Base-by-base conservation (phyloP, 1,284 basidiomycete species). In the Trametes versicolor region DNA sequence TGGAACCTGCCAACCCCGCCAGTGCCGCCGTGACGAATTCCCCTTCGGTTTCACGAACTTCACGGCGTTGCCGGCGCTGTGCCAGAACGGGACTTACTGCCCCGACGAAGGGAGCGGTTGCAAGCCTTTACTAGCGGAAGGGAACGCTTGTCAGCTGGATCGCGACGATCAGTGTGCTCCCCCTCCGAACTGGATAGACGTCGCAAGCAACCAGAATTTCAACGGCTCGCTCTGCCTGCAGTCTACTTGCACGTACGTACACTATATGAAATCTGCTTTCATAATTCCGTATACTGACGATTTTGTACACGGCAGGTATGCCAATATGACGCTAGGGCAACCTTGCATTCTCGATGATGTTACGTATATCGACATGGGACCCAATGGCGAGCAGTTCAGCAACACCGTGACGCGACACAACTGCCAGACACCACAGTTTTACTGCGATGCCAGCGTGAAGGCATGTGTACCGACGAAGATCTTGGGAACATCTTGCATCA, bases 51-150 rank as follows among this genome's bases (percentile, higher is more conserved):
- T 82, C 74, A 72, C 72, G n/a, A 62, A 71, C 2, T 75, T 71
- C 58, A 83, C 82, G 36, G 69, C 78, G 4, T 73, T 89, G 10
- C 92, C 92, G 0, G 82, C 86, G 0, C 74, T 88, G 37, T 94
- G 91, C 72, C 73, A 77, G 3, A 54, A 66, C 5, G 87, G 84
- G 15, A 75, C 75, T 17, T 93, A 87, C 79, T 94, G 92, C 72
- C 91, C 91, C 0, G 92, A 94, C 73, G 88, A 90, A 71, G 90
- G 87, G 21, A 85, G 85, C 71, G 83, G 82, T 1, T 95, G 92
- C 74, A 74, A 80, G 58, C 71, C 75, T 3, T 77, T 87, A 58
- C 74, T 83, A 0, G 65, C 75, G 0, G 75, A 84, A 0, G 90
- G 90, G 2, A 77, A 76, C 23, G 52, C 79, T 0, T 94, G 92